Percentiles rank a stretch among this genome's conserved stretches.
Conservation (phyloP, 2,329 filamentous ascomycete genomes). For the Xylaria sp. region DNA sequence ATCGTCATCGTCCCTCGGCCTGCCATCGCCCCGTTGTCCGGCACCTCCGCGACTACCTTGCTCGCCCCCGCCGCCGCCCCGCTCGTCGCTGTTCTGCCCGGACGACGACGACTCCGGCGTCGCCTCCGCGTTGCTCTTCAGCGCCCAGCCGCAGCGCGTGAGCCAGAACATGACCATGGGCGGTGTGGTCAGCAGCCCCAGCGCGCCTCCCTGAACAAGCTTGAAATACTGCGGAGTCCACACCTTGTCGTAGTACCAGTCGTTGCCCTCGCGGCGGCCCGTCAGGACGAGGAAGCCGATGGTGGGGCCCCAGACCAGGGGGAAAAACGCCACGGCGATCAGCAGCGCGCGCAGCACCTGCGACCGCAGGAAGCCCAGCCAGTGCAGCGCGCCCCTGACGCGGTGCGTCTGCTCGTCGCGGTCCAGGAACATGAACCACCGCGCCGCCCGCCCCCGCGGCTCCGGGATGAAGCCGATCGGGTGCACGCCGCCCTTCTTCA, state of each 20-base stretch:
- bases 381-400: conserved; percentile 34
- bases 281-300: conserved; percentile 47
- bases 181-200: conserved; percentile 52
- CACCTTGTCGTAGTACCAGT: conserved; percentile 46
- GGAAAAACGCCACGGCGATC: conserved; percentile 43
- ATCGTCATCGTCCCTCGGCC: not conserved
- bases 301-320: conserved; percentile 47
- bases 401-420: conserved; percentile 30
- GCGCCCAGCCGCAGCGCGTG: conserved; percentile 50
- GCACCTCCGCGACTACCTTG: not conserved
- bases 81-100: conserved; percentile 10
- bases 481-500: conserved; percentile 47
- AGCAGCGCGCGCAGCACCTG: conserved; percentile 42
- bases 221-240: conserved; percentile 57
- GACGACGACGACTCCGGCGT: conserved; percentile 18
- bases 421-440: conserved; percentile 51
- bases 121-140: conserved; percentile 32
- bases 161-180: conserved; percentile 55
- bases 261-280: conserved; percentile 42
- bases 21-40: not conserved
- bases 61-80: not conserved
- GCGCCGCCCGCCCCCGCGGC: conserved; percentile 38
- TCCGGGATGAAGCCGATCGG: conserved; percentile 49
- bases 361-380: conserved; percentile 40
- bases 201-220: conserved; percentile 48